A percentile compares a stretch with the other conserved stretches of the same genome.
These are phyloP conservation scores for Monilinia polystroma DNA, from an alignment of 2,329 filamentous ascomycete genomes.

Conservation along the genomic window DNA sequence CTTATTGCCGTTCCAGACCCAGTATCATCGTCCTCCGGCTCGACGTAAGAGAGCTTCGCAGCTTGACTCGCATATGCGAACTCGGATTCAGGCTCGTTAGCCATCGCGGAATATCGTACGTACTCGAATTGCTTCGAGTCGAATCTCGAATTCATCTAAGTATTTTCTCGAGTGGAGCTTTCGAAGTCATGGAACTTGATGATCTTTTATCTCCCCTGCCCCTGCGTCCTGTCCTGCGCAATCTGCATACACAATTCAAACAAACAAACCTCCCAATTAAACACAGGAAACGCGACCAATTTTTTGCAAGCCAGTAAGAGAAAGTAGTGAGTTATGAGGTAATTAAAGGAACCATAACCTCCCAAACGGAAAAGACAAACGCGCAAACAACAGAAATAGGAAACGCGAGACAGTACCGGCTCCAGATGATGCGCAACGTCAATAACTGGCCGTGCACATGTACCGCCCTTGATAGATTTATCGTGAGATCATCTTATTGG, in stretches of 20 bases:
- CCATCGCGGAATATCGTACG: conserved; percentile 20
- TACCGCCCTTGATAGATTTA: neutral
- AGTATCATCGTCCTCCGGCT: conserved; percentile 35
- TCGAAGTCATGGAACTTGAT: conserved; percentile 14
- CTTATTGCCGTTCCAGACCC: conserved; percentile 53
- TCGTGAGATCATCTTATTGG: conserved; percentile 2
- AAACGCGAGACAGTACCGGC: neutral
- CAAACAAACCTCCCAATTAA: neutral
- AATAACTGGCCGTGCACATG: neutral
- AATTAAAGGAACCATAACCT: neutral
- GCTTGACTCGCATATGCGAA: conserved; percentile 57
- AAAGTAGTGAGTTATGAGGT: neutral
- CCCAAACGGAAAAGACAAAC: neutral
- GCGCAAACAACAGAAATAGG: neutral
- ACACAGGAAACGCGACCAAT: neutral
- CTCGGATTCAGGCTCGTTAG: conserved; percentile 5
- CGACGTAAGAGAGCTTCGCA: conserved; percentile 51
- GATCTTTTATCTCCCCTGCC: conserved; percentile 1
- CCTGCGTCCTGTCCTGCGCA: neutral
- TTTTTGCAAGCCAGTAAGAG: neutral
- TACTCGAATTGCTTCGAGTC: conserved; percentile 19
- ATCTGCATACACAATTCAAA: neutral
- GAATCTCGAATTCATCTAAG: conserved; percentile 17
- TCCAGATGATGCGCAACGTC: neutral
- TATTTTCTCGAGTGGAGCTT: conserved; percentile 8